Base-by-base conservation (phyloP, 1,284 basidiomycete species). In the Taiwanofungus camphoratus region DNA sequence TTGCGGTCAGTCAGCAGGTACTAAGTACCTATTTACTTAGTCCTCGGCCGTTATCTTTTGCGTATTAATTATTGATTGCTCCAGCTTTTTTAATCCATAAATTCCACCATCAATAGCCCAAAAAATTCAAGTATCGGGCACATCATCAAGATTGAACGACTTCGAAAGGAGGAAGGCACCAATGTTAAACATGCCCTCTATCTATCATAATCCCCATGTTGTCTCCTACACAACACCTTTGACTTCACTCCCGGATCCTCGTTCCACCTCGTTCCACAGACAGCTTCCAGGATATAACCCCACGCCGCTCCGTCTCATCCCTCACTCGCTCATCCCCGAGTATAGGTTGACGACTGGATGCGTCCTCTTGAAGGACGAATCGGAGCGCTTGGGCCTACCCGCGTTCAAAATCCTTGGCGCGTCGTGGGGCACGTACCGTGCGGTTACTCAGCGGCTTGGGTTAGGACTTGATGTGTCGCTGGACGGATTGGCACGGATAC, bases 341-440 rank as follows among this genome's bases (percentile, higher is more conserved):
- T 30, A n/a, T 8, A 26, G 39, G 12, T 16, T 42, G n/a, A 21
- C 24, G 3, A 20, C 38, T 12, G 30, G 16, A 12, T 23, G 27
- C 15, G 30, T 46, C 13, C 21, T 46, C 7, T 11, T 46, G 18
- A 46, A 46, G 36, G 23, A 46, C 18, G 45, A 46, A 18, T 38
- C 45, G 2, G n/a, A 12, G 24, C 45, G 45, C 22, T 18, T 46
- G 5, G 40, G 36, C 13, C 24, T 42, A 7, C 45, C 45, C 3
- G 40, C 40, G 1, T 42, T 42, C 40, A 46, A 46, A 41, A 46
- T 46, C 23, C 36, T 46, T 5, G 45, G 45, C 7, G 45, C 40
- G 13, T 46, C 45, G 2, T 46, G 45, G 45, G 45, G 40, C 2
- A n/a, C 36, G 8, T 42, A 16, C 36, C 30, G 40, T 12, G 45